Evolutionary conservation across 2,329 filamentous ascomycete species (phyloP).

Genomic region (Penicillium sp.): DNA sequence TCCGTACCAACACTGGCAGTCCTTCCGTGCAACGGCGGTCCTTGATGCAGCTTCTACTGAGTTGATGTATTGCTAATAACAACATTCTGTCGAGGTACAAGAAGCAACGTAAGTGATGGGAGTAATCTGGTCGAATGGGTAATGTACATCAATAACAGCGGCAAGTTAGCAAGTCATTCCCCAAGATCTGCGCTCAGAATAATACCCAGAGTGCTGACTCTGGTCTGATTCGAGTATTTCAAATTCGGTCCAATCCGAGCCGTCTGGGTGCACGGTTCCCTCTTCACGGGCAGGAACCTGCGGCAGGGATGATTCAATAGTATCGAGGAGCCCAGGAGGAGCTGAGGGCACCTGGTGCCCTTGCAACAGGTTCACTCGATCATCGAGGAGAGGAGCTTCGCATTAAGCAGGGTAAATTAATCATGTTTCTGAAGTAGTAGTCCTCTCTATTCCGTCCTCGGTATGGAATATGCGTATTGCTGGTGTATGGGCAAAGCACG

Average conservation of each 20-base stretch:
- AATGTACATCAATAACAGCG: background rate
- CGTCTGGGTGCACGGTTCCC: conserved; percentile 20
- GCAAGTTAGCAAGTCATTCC: background rate
- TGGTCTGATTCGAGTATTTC: conserved; percentile 4
- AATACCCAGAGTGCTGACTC: background rate
- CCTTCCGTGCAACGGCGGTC: background rate
- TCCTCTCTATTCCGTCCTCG: background rate
- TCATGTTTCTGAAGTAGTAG: background rate
- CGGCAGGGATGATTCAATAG: conserved; percentile 2
- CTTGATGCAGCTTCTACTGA: background rate
- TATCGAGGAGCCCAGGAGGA: background rate
- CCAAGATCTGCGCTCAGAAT: background rate
- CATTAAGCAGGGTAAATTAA: background rate
- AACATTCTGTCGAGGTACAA: background rate
- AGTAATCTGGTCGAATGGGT: too few relatives aligned
- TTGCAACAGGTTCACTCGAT: background rate
- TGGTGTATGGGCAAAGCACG: conserved; percentile 2
- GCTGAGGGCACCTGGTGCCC: conserved; percentile 1
- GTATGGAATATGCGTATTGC: background rate
- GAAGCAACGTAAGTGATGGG: too few relatives aligned
- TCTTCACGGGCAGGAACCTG: conserved; percentile 7
- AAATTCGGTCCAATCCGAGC: conserved; percentile 18
- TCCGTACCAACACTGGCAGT: too few relatives aligned
- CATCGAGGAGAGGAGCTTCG: background rate
- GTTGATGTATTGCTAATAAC: background rate